These are phyloP conservation scores for Stagonosporopsis chrysanthemi DNA, from an alignment of 2,329 filamentous ascomycete species.

Conservation along the genomic window DNA sequence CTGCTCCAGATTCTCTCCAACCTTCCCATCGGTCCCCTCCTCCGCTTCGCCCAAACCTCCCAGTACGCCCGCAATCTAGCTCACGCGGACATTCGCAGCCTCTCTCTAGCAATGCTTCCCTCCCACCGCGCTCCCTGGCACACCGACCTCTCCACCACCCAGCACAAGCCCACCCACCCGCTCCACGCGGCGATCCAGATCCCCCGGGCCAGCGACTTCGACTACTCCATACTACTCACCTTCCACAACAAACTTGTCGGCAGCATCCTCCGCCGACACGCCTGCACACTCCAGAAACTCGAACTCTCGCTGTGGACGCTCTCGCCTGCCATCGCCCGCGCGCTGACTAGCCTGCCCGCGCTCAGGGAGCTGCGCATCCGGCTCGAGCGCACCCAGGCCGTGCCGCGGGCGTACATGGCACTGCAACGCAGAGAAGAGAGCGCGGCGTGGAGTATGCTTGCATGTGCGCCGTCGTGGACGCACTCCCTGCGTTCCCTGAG, in stretches of 20 bases:
- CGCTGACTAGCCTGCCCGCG: slow-evolving; percentile 28
- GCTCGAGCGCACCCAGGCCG: slow-evolving; percentile 30
- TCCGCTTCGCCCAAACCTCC: slow-evolving; percentile 46
- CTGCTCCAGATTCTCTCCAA: slow-evolving; percentile 42
- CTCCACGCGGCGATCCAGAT: slow-evolving; percentile 24
- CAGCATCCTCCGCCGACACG: slow-evolving; percentile 37
- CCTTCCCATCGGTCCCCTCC: slow-evolving; percentile 42
- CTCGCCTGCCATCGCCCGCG: slow-evolving; percentile 31
- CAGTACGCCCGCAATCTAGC: slow-evolving; percentile 38
- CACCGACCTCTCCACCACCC: slow-evolving; percentile 49
- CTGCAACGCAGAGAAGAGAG: slow-evolving; percentile 9
- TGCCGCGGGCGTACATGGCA: not conserved
- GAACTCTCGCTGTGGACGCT: slow-evolving; percentile 43
- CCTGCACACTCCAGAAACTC: slow-evolving; percentile 34
- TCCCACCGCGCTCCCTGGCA: slow-evolving; percentile 58
- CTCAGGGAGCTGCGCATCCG: slow-evolving; percentile 35
- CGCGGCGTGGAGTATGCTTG: slow-evolving; percentile 2
- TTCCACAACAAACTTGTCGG: slow-evolving; percentile 42
- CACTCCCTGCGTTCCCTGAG: not conserved
- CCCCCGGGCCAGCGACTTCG: slow-evolving; percentile 29
- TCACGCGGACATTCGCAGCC: slow-evolving; percentile 58
- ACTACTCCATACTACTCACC: slow-evolving; percentile 30
- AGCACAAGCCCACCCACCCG: slow-evolving; percentile 14
- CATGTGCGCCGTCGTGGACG: not conserved
- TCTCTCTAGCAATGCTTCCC: slow-evolving; percentile 82